Percentiles rank a stretch among this genome's conserved stretches.
Evolutionary conservation across 2,329 filamentous ascomycete species (phyloP).

Genomic region (Sarocladiaceae sp.): DNA sequence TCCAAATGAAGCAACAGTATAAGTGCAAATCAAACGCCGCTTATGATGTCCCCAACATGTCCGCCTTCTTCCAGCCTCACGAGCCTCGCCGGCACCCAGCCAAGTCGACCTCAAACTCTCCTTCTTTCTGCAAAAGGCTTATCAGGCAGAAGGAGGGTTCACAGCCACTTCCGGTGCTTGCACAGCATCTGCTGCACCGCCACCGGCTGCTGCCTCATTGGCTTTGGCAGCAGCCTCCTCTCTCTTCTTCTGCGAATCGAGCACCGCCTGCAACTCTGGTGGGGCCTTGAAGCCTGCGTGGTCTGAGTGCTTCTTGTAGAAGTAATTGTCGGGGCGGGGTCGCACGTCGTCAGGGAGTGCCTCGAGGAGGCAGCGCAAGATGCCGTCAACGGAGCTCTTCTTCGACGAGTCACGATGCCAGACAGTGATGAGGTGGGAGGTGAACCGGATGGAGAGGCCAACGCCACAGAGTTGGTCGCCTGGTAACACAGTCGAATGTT

Average conservation of each 20-base stretch:
- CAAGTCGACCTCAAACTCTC: background rate
- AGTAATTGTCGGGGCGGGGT: slow-evolving; percentile 68
- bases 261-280: slow-evolving; percentile 52
- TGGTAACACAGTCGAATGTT: slow-evolving; percentile 24
- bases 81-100: too few relatives aligned
- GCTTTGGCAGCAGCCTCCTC: slow-evolving; percentile 26
- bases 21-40: slow-evolving; percentile 1
- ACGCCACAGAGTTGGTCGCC: slow-evolving; percentile 88
- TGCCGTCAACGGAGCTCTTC: slow-evolving; percentile 69
- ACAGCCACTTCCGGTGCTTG: slow-evolving; percentile 19
- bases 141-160: slow-evolving; percentile 5
- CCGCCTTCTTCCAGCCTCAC: too few relatives aligned
- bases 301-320: slow-evolving; percentile 87
- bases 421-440: slow-evolving; percentile 80
- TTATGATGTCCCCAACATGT: background rate
- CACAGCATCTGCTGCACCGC: slow-evolving; percentile 14
- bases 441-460: slow-evolving; percentile 83
- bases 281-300: slow-evolving; percentile 75
- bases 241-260: slow-evolving; percentile 52
- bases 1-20: background rate
- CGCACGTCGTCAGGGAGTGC: slow-evolving; percentile 68
- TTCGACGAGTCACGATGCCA: slow-evolving; percentile 91
- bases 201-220: slow-evolving; percentile 15
- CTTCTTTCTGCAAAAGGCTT: background rate
- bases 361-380: slow-evolving; percentile 69